phyloP scores from a whole-genome alignment of 495 filamentous ascomycete genomes.

The Hyaloscypha bicolor region DNA sequence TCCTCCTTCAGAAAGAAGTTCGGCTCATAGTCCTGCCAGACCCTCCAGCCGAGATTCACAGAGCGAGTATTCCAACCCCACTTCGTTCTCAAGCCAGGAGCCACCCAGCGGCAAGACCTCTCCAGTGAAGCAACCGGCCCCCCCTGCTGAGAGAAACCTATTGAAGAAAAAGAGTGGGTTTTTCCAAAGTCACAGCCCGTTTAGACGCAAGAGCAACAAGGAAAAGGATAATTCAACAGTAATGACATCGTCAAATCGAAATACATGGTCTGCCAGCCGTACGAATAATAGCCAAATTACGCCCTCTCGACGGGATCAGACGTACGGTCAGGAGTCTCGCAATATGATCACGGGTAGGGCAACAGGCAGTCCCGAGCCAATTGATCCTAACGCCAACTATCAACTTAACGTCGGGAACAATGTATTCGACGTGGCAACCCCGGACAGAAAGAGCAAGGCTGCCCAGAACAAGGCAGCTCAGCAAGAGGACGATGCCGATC shows the following conservation, averaged over 20 bases:
- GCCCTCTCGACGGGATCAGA: conserved; percentile 25
- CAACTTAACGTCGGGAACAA: conserved; percentile 97
- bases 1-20: conserved; percentile 82
- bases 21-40: conserved; percentile 69
- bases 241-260: conserved; percentile 49
- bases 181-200: conserved; percentile 92
- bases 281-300: conserved; percentile 23
- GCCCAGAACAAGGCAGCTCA: conserved; percentile 44
- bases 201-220: conserved; percentile 87
- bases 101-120: conserved; percentile 66
- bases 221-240: conserved; percentile 65
- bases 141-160: conserved; percentile 63
- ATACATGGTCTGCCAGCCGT: conserved; percentile 58
- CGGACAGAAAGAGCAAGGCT: conserved; percentile 55
- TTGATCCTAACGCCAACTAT: conserved; percentile 89
- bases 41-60: conserved; percentile 88
- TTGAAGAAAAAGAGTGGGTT: conserved; percentile 86
- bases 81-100: conserved; percentile 86
- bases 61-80: conserved; percentile 89
- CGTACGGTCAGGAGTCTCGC: conserved; percentile 28
- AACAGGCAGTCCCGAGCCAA: conserved; percentile 75
- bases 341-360: conserved; percentile 42
- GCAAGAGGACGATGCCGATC: conserved; percentile 65
- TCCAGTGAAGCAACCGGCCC: conserved; percentile 64
- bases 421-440: conserved; percentile 92